Percentiles rank a stretch among this genome's conserved stretches.
Conservation (phyloP, 1,284 basidiomycete genomes). For the Cutaneotrichosporon sp. region DNA sequence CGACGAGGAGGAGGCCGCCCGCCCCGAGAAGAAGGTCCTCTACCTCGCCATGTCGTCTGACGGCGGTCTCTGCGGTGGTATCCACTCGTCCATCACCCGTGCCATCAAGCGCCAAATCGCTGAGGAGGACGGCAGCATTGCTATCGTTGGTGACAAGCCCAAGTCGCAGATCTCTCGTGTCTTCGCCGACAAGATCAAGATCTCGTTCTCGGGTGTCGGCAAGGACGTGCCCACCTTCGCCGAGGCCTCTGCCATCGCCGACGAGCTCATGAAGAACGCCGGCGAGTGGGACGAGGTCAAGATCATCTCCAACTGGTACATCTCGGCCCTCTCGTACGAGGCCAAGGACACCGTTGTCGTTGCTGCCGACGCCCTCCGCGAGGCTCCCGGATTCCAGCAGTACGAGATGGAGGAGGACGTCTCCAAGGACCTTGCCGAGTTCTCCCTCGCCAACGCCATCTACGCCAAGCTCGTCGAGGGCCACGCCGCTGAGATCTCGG, state of each 20-base stretch:
- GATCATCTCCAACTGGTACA: conserved; percentile 92
- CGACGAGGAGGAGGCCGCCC: conserved; percentile 42
- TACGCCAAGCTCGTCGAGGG: conserved; percentile 91
- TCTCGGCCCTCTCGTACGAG: conserved; percentile 92
- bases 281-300: conserved; percentile 81
- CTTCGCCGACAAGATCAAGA: conserved; percentile 62
- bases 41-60: conserved; percentile 94
- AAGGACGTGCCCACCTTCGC: conserved; percentile 95
- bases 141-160: conserved; percentile 95
- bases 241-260: conserved; percentile 89
- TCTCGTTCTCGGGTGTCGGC: conserved; percentile 97
- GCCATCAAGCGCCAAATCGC: conserved; percentile 64
- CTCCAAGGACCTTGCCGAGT: conserved; percentile 90
- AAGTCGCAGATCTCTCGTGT: conserved; percentile 82
- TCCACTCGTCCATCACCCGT: conserved; percentile 96
- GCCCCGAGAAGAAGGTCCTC: conserved; percentile 67
- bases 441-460: conserved; percentile 94
- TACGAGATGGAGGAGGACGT: conserved; percentile 97
- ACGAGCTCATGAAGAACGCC: conserved; percentile 81
- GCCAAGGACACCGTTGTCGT: conserved; percentile 68
- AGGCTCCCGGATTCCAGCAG: conserved; percentile 76
- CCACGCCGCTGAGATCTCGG: conserved; percentile 79
- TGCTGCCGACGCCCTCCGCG: conserved; percentile 71
- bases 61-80: conserved; percentile 99
- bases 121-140: conserved; percentile 62